Evolutionary conservation across 495 filamentous ascomycete genomes (phyloP), one percentile per base, ranked within the genome.

Genomic region (Penicillium riverlandense): DNA sequence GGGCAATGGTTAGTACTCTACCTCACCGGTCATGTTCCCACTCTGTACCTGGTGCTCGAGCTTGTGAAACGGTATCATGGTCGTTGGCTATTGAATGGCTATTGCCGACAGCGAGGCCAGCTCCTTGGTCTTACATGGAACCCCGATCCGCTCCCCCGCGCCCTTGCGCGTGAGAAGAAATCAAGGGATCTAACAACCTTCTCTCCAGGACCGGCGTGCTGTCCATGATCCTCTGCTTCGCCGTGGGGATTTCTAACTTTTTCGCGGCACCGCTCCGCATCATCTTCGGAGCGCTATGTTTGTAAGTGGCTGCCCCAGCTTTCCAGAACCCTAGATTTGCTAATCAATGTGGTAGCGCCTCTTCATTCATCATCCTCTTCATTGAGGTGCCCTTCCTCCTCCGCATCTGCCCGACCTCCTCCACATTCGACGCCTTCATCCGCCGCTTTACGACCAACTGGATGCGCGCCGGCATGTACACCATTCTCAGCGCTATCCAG

Each of bases 361-460:
- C 76, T 40, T 77, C 82, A 34, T 83, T 95, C 63, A 63, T 97
- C 58, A 82, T 99, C 65, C 73, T 99, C 73, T 99, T 99, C 76
- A 78, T 96, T 64, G 92, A 99, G 64, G 83, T 99, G 12, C 92
- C 92, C 8, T 84, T 96, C 52, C 87, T 98, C 40, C 82, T 99
- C 29, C 85, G 94, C 66, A 96, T 99, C 70, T 99, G 92, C 70
- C 92, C 92, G 38, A 99, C 94, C 1, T 97, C 92, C 32, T 61
- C 82, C 35, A 76, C 73, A 40, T 99, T 99, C 67, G 94, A 97
- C 59, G 72, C 67, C 51, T 86, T 91, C 65, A 91, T 99, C 63
- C 89, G 92, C 61, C 78, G 75, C 37, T 89, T 99, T 72, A 87
- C 88, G 34, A 88, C 90, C 38, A 96, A 95, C 71, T 96, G 86